phyloP scores from a whole-genome alignment of 768 basidiomycete species.

The Steccherinum ochraceum region DNA sequence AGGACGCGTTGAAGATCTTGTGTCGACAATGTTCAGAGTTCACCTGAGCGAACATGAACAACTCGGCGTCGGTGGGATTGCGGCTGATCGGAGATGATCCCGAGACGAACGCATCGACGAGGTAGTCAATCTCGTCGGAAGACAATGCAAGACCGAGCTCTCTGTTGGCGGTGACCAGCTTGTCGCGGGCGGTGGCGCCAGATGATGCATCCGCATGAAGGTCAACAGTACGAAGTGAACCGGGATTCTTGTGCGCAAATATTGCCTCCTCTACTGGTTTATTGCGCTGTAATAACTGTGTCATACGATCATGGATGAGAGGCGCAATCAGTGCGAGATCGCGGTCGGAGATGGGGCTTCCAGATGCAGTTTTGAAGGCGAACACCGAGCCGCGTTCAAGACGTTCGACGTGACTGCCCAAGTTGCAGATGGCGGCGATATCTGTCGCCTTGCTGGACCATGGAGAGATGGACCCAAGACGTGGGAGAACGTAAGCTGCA shows the following conservation, averaged over 20 bases:
- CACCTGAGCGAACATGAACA: slow-evolving; percentile 99
- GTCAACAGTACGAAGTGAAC: slow-evolving; percentile 66
- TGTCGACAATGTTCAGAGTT: slow-evolving; percentile 99
- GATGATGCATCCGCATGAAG: slow-evolving; percentile 33
- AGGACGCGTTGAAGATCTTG: slow-evolving; percentile 98
- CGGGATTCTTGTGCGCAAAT: slow-evolving; percentile 57
- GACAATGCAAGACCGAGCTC: slow-evolving; percentile 88
- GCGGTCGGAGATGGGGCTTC: slow-evolving; percentile 33
- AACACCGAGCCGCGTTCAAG: slow-evolving; percentile 82
- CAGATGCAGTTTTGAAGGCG: slow-evolving; percentile 45
- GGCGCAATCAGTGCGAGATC: slow-evolving; percentile 53
- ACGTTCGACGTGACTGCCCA: slow-evolving; percentile 64
- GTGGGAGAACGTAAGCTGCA: slow-evolving; percentile 69
- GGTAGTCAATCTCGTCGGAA: slow-evolving; percentile 84
- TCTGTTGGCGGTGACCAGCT: slow-evolving; percentile 72
- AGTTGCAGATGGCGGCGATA: slow-evolving; percentile 82
- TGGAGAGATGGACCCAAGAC: slow-evolving; percentile 90
- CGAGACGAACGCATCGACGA: slow-evolving; percentile 83
- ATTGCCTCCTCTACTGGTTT: slow-evolving; percentile 52
- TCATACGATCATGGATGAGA: slow-evolving; percentile 95
- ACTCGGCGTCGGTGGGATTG: slow-evolving; percentile 93
- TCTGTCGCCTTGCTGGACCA: slow-evolving; percentile 99
- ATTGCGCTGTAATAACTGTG: slow-evolving; percentile 61
- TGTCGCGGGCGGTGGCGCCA: slow-evolving; percentile 44
- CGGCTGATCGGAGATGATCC: slow-evolving; percentile 60